Percentiles rank a stretch among this genome's conserved stretches.
Evolutionary conservation across 192 early-diverging fungal genomes (phyloP).

Genomic region (Entophlyctis helioformis): DNA sequence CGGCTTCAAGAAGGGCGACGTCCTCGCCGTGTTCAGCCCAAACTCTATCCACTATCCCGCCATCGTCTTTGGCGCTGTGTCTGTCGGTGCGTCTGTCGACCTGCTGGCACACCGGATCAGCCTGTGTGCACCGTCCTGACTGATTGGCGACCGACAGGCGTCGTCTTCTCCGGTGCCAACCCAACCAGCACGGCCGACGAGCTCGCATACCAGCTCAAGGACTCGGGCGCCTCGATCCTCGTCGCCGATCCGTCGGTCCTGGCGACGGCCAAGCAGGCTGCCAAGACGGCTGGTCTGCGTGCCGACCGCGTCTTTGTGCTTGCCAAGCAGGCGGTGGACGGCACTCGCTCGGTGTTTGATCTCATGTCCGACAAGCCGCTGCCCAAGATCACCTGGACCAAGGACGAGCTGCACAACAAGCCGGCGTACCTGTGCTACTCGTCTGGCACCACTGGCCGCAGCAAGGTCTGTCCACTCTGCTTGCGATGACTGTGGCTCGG

Average conservation of each 20-base stretch:
- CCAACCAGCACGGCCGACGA: slow-evolving; percentile 73
- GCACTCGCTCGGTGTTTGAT: slow-evolving; percentile 27
- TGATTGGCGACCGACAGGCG: too few relatives aligned
- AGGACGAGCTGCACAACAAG: slow-evolving; percentile 17
- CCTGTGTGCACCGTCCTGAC: too few relatives aligned
- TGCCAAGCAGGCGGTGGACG: slow-evolving; percentile 4
- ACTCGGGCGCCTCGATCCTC: slow-evolving; percentile 50
- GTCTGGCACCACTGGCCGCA: slow-evolving; percentile 56
- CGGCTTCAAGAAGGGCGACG: slow-evolving; percentile 55
- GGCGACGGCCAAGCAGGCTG: slow-evolving; percentile 15
- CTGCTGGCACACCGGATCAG: slow-evolving; percentile 52
- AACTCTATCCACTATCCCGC: slow-evolving; percentile 57
- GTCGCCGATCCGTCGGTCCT: slow-evolving; percentile 30
- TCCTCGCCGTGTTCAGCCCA: slow-evolving; percentile 56
- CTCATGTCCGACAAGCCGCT: slow-evolving; percentile 16
- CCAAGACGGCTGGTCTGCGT: slow-evolving; percentile 20
- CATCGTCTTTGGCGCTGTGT: slow-evolving; percentile 47
- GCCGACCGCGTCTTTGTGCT: slow-evolving; percentile 4
- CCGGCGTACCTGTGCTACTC: slow-evolving; percentile 63
- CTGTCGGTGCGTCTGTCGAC: slow-evolving; percentile 27
- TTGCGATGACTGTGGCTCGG: too few relatives aligned
- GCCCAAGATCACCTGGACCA: slow-evolving; percentile 19
- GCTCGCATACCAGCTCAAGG: slow-evolving; percentile 46
- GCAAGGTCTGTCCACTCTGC: too few relatives aligned
- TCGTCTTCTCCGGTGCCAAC: too few relatives aligned